Evolutionary conservation across 805 yeast genomes (phyloP).

Genomic region (Lipomyces starkeyi): DNA sequence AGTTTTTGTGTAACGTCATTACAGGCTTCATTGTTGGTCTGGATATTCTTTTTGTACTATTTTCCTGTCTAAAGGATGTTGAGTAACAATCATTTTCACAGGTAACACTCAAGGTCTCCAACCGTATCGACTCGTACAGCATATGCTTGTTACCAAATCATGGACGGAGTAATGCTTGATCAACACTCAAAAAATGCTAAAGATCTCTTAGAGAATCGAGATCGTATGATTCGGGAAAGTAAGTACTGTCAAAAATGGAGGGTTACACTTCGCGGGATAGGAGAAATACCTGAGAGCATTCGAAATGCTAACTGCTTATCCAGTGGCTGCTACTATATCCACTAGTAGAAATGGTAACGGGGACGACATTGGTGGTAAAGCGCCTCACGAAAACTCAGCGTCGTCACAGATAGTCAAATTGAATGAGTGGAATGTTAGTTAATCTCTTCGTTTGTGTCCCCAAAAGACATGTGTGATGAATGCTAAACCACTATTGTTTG

Average conservation of each 20-base stretch:
- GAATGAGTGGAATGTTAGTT: constrained; percentile 33
- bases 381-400: constrained; percentile 3
- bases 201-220: constrained; percentile 34
- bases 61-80: neutral
- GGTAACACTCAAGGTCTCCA: neutral
- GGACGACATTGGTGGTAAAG: constrained; percentile 9
- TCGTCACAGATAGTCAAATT: constrained; percentile 20
- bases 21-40: neutral
- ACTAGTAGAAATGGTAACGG: constrained; percentile 7
- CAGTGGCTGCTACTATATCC: constrained; percentile 25
- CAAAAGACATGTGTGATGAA: neutral
- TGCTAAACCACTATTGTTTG: neutral
- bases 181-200: constrained; percentile 24
- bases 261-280: neutral
- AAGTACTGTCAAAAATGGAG: constrained; percentile 4
- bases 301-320: constrained; percentile 7
- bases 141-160: neutral
- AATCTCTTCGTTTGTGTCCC: neutral
- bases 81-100: neutral
- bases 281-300: neutral
- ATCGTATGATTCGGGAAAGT: constrained; percentile 34
- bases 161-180: constrained; percentile 13
- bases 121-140: neutral
- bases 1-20: neutral
- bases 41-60: neutral